Evolutionary conservation across 2,329 filamentous ascomycete genomes (phyloP).

Genomic region (Pseudocercospora fijiensis): DNA sequence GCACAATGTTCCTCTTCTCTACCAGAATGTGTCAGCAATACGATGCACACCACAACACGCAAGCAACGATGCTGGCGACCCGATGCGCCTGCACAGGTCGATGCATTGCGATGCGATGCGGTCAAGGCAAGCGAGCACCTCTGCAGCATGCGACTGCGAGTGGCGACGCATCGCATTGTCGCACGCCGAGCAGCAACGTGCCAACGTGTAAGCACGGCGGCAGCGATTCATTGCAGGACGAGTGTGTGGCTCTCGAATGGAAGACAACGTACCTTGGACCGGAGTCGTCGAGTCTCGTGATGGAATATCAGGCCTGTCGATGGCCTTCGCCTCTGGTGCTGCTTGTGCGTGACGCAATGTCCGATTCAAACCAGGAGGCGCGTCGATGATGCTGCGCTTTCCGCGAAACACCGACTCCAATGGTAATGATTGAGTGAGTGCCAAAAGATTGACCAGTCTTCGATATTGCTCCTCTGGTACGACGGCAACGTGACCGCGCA

Average conservation of each 20-base stretch:
- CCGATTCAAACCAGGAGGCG: conserved; percentile 2
- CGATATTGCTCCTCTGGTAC: neutral
- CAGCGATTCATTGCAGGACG: neutral
- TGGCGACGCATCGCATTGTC: neutral
- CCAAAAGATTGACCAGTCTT: neutral
- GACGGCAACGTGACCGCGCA: conserved; percentile 5
- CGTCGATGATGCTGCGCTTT: neutral
- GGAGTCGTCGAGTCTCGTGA: neutral
- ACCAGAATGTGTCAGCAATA: neutral
- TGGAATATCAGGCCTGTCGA: conserved; percentile 4
- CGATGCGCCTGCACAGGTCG: neutral
- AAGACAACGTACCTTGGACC: neutral
- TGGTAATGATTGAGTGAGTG: neutral
- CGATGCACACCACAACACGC: neutral
- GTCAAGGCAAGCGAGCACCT: neutral
- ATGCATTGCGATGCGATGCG: neutral
- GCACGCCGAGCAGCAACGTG: neutral
- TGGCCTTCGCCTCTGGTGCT: neutral
- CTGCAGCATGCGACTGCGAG: neutral
- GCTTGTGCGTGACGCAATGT: conserved; percentile 6
- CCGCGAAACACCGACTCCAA: neutral
- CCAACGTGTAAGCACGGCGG: neutral
- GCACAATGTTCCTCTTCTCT: neutral
- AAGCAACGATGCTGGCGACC: neutral
- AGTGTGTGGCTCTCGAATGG: neutral